A percentile compares a stretch with the other conserved stretches of the same genome.
These are phyloP conservation scores for Viola odorata DNA, from an alignment of 345 rosid species.

Conservation along the genomic window DNA sequence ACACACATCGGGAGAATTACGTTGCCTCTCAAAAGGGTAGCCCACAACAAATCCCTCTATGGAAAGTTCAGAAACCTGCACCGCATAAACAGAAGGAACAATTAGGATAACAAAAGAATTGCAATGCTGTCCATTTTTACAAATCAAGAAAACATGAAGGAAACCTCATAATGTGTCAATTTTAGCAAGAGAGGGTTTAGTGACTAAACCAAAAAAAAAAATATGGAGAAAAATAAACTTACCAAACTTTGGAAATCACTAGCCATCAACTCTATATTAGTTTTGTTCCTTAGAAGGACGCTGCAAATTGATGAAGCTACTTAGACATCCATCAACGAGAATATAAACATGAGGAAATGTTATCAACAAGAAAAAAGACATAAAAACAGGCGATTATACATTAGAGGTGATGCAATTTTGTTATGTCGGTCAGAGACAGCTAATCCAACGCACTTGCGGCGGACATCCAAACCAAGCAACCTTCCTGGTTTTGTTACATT, in stretches of 20 bases:
- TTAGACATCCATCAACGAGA: not conserved
- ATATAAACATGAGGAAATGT: not conserved
- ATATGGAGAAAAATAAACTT: slow-evolving; percentile 15
- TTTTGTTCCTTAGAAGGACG: slow-evolving; percentile 63
- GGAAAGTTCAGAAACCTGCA: slow-evolving; percentile 62
- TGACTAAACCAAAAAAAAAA: not conserved
- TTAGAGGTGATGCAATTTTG: slow-evolving; percentile 56
- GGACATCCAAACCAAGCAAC: slow-evolving; percentile 80
- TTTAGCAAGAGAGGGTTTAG: not conserved
- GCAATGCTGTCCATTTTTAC: not conserved
- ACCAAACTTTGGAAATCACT: slow-evolving; percentile 65
- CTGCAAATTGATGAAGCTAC: slow-evolving; percentile 32
- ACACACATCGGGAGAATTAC: slow-evolving; percentile 36
- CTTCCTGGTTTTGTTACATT: slow-evolving; percentile 31
- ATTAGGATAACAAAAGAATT: not conserved
- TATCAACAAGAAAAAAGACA: not conserved
- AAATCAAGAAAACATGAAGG: not conserved
- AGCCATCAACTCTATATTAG: slow-evolving; percentile 60
- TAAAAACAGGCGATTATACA: slow-evolving; percentile 30
- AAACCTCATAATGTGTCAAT: not conserved
- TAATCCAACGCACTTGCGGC: slow-evolving; percentile 80
- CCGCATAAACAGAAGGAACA: slow-evolving; percentile 1
- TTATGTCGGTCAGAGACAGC: slow-evolving; percentile 56
- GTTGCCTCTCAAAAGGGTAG: slow-evolving; percentile 44
- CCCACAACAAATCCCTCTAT: slow-evolving; percentile 71